Evolutionary conservation across 306 rosid genomes (phyloP).

Genomic region (Medicago truncatula): DNA sequence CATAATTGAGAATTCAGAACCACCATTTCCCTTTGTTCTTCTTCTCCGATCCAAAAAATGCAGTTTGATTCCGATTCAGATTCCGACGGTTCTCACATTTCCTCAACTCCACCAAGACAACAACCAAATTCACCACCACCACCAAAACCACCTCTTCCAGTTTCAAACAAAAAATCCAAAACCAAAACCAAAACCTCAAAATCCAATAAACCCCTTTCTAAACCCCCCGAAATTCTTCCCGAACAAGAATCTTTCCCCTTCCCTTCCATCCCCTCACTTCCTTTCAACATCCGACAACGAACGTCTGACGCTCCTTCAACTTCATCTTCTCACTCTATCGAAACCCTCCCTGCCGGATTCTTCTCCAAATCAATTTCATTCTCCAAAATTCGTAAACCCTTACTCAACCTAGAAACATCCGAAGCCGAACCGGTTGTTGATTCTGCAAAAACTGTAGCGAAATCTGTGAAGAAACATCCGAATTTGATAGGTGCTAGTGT

Average conservation of each 20-base stretch:
- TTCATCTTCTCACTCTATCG: slow-evolving; percentile 47
- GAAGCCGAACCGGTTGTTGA: slow-evolving; percentile 37
- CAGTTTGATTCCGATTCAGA: slow-evolving; percentile 76
- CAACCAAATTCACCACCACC: slow-evolving; percentile 44
- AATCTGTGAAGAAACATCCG: slow-evolving; percentile 46
- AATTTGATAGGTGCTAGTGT: slow-evolving; percentile 68
- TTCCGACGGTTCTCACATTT: slow-evolving; percentile 85
- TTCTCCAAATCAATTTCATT: slow-evolving; percentile 66
- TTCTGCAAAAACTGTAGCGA: slow-evolving; percentile 23
- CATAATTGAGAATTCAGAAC: no score
- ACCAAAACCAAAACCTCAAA: slow-evolving; percentile 47
- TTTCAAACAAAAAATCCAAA: slow-evolving; percentile 39
- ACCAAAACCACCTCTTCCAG: slow-evolving; percentile 28
- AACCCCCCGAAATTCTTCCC: background rate
- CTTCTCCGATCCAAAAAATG: slow-evolving; percentile 44
- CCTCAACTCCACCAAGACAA: slow-evolving; percentile 84
- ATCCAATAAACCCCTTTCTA: slow-evolving; percentile 46
- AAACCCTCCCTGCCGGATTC: slow-evolving; percentile 68
- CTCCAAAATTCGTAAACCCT: slow-evolving; percentile 61
- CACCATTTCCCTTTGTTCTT: background rate
- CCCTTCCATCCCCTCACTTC: slow-evolving; percentile 20
- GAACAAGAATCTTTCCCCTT: background rate
- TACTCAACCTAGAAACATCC: slow-evolving; percentile 46
- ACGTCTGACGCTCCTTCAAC: slow-evolving; percentile 49
- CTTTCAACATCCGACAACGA: slow-evolving; percentile 67